Evolutionary conservation across 768 basidiomycete species (phyloP), one percentile per base, ranked within the genome.

Genomic region (Cytidiella melzeri): DNA sequence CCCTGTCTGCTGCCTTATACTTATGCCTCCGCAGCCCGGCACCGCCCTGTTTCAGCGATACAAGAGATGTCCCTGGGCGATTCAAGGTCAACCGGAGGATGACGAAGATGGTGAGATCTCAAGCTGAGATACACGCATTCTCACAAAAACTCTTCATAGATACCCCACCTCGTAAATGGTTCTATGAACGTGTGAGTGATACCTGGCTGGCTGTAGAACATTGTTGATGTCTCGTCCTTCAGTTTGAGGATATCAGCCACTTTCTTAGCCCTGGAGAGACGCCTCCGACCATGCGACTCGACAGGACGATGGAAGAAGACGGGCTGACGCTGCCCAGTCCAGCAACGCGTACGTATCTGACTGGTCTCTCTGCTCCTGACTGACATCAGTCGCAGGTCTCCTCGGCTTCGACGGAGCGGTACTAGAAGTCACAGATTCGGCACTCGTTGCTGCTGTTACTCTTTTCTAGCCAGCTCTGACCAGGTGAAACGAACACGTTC

Each of bases 11-110:
- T 26, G 20, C 12, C 45, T 12, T 20, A 2, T 20, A 13, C 37
- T 39, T 24, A 42, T 27, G 53, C 15, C 43, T n/a, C 6, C 25
- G 23, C 46, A 95, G 92, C 87, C 89, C 25, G 92, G 92, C 5
- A 84, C 92, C 1, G 83, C 92, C 3, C 67, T 92, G 20, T 96
- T 96, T 60, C 92, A 96, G 61, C 75, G 84, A 11, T 92, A 94
- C 63, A 90, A 92, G 60, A 83, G 92, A 28, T 95, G 92, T 65
- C 87, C 83, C 37, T 96, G 92, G 92, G 82, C 87, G 61, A 76
- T 96, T 30, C 84, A 88, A 62, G 84, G 83, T 3, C 69, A 67
- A 44, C 86, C 86, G 21, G 87, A 90, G 64, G 87, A 88, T 48
- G 87, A 89, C 49, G 86, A 90, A 70, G 87, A 90, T 61, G 84